phyloP scores from a whole-genome alignment of 805 yeast species.

The Candida verbasci region DNA sequence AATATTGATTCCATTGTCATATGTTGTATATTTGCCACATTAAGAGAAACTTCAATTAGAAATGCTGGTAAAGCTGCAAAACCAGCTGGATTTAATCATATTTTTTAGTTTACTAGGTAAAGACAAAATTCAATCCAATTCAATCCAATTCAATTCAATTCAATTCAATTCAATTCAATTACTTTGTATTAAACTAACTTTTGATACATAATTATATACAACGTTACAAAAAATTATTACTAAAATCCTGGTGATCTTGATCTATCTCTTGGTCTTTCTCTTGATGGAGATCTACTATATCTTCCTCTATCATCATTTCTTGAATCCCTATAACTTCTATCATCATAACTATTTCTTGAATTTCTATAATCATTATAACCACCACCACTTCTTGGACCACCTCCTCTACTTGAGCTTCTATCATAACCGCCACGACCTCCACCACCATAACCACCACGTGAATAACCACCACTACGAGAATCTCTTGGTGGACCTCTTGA shows the following conservation, averaged over 20 bases:
- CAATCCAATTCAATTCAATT: too few species aligned
- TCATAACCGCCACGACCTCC: constrained; percentile 17
- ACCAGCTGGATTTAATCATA: constrained; percentile 2
- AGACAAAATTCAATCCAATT: too few species aligned
- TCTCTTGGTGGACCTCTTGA: constrained; percentile 8
- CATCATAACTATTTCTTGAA: constrained; percentile 6
- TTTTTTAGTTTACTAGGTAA: too few species aligned
- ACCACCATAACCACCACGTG: constrained; percentile 16
- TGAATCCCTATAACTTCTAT: constrained; percentile 6
- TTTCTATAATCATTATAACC: constrained; percentile 14
- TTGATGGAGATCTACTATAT: constrained; percentile 13
- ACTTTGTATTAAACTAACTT: too few species aligned
- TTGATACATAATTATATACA: too few species aligned
- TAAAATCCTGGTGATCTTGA: constrained; percentile 36
- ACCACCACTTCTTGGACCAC: constrained; percentile 12
- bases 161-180: too few species aligned
- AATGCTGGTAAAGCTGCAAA: constrained; percentile 17
- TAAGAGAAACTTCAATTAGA: constrained; percentile 29
- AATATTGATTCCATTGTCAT: constrained; percentile 30
- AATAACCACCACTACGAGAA: constrained; percentile 7
- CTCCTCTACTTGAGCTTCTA: constrained; percentile 13
- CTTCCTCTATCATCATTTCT: constrained; percentile 6
- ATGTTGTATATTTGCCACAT: constrained; percentile 23
- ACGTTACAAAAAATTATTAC: constrained; percentile 4
- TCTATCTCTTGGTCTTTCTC: constrained; percentile 30